These are phyloP conservation scores for Bruguiera hainesii DNA, from an alignment of 441 rosid species.

Conservation along the genomic window DNA sequence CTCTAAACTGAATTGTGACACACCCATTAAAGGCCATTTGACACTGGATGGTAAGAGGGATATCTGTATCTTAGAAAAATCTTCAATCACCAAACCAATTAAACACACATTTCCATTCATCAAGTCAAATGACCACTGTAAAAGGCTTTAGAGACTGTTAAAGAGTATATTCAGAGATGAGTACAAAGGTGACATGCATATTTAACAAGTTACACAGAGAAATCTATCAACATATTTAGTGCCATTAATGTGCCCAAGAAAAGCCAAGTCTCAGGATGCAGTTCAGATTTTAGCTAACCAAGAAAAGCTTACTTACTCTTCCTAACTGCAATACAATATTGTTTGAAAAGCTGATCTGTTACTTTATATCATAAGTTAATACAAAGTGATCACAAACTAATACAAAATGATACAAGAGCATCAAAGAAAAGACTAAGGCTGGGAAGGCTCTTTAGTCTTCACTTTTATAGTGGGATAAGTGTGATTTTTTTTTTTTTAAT, in stretches of 20 bases:
- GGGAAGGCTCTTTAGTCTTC: too few species aligned
- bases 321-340: not conserved
- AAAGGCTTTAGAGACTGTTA: not conserved
- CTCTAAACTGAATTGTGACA: not conserved
- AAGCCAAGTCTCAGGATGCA: not conserved
- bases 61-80: not conserved
- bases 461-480: too few species aligned
- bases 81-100: slow-evolving; percentile 3
- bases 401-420: too few species aligned
- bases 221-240: not conserved
- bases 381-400: not conserved
- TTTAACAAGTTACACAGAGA: not conserved
- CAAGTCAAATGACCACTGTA: not conserved
- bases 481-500: too few species aligned
- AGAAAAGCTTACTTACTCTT: not conserved
- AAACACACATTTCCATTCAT: not conserved
- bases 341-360: not conserved
- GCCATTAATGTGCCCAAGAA: not conserved
- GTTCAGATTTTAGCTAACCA: not conserved
- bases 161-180: not conserved
- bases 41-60: not conserved
- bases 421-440: too few species aligned
- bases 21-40: not conserved
- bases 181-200: not conserved
- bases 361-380: not conserved